Base-by-base conservation (phyloP, 768 basidiomycete genomes). In the Mrakia gelida region DNA sequence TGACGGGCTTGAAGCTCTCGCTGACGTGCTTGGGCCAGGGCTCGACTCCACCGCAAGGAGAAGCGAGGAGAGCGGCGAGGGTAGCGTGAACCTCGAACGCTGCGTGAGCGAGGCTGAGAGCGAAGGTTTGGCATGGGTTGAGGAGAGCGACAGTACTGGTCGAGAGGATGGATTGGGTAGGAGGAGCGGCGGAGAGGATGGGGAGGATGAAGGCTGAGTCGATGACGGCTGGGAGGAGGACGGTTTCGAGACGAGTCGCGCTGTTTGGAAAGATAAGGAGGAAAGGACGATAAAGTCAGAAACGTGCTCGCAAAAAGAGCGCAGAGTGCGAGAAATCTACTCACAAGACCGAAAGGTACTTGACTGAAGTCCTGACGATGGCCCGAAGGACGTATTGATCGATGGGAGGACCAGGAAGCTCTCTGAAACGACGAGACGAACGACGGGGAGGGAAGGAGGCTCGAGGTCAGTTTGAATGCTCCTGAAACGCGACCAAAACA, bases 321-420 rank as follows among this genome's bases (percentile, higher is more conserved):
- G 9, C 16, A 18, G 70, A 28, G 43, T 18, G n/a, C 32, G n/a
- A 18, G 54, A 54, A 52, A 52, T 0, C 2, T 13, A 74, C 78
- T 79, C 71, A 79, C 78, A 79, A 75, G 38, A 79, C 78, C 45
- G 78, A 79, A 23, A 79, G 71, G 68, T 79, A 74, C 75, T 79
- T 79, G 75, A 79, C 78, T 18, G 78, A 59, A 0, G 71, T 63
- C n/a, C 78, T 38, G 18, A 79, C 73, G 62, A 79, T 79, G 30
- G 78, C 78, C n/a, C 78, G 67, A 38, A 79, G 68, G 2, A 75
- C 68, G 49, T 79, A 79, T 62, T 63, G 56, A 32, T 79, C 77
- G 52, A 78, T 75, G 34, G 77, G 77, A 68, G 77, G 77, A 0
- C 73, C 71, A 13, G 77, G 77, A 45, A 78, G 74, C 41, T 78